A percentile compares a stretch with the other conserved stretches of the same genome.
These are phyloP conservation scores for Sugiyamaella japonica DNA, from an alignment of 1,139 yeast species.

Conservation along the genomic window DNA sequence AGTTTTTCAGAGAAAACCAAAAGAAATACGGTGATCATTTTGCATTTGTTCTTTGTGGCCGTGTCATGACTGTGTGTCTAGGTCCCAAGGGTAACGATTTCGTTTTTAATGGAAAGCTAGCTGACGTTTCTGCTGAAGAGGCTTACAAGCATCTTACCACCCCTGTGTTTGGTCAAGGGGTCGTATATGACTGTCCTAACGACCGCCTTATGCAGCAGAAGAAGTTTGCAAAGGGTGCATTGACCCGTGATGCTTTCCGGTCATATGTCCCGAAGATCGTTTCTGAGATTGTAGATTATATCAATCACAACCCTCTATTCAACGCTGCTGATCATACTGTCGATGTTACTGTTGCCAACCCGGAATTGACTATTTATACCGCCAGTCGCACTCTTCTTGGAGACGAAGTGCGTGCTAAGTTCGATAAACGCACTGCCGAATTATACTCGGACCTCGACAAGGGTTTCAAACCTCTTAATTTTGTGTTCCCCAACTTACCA, in stretches of 20 bases:
- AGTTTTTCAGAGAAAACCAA: conserved; percentile 77
- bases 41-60: conserved; percentile 84
- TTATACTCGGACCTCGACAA: conserved; percentile 90
- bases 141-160: conserved; percentile 95
- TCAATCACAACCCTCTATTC: conserved; percentile 51
- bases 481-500: conserved; percentile 92
- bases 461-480: conserved; percentile 95
- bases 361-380: conserved; percentile 94
- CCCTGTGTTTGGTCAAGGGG: conserved; percentile 97
- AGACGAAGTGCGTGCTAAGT: conserved; percentile 81
- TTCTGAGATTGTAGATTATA: conserved; percentile 71
- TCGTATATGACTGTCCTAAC: conserved; percentile 95
- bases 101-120: conserved; percentile 83
- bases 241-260: conserved; percentile 81
- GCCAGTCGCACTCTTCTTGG: conserved; percentile 92
- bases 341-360: conserved; percentile 81
- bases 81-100: conserved; percentile 99
- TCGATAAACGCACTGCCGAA: conserved; percentile 80
- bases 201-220: conserved; percentile 95
- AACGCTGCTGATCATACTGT: conserved; percentile 51
- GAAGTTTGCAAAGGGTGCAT: conserved; percentile 89
- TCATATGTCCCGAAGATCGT: conserved; percentile 84
- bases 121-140: conserved; percentile 93
- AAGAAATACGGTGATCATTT: conserved; percentile 87
- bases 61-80: conserved; percentile 89